Percentiles rank a stretch among this genome's conserved stretches.
Conservation (phyloP, 495 filamentous ascomycete species). For the Penicillium paxilli region DNA sequence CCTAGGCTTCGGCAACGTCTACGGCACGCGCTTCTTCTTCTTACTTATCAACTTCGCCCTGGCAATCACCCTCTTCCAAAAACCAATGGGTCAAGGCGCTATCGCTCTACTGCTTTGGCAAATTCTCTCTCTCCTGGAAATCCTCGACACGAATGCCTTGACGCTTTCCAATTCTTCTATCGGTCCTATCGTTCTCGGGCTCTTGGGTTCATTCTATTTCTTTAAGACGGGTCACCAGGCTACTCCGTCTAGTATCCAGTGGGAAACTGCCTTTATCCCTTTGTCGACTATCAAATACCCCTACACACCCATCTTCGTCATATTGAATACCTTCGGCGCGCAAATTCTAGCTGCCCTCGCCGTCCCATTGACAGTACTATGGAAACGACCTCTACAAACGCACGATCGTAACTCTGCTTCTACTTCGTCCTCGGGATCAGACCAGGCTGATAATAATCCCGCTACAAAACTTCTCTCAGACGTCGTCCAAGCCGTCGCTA, state of each 20-base stretch:
- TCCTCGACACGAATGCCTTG: slow-evolving; percentile 76
- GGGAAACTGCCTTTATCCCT: slow-evolving; percentile 95
- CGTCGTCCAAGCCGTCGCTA: slow-evolving; percentile 66
- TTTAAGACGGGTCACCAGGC: slow-evolving; percentile 99
- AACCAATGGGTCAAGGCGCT: slow-evolving; percentile 90
- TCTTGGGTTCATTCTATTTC: slow-evolving; percentile 88
- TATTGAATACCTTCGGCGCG: slow-evolving; percentile 83
- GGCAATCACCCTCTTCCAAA: slow-evolving; percentile 77
- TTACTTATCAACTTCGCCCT: slow-evolving; percentile 76
- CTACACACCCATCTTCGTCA: slow-evolving; percentile 78
- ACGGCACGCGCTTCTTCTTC: slow-evolving; percentile 88
- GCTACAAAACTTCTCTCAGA: slow-evolving; percentile 57
- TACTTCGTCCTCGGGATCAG: background rate
- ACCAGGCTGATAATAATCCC: slow-evolving; percentile 40
- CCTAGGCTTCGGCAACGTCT: slow-evolving; percentile 86
- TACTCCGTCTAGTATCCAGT: slow-evolving; percentile 83
- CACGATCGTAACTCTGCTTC: slow-evolving; percentile 27
- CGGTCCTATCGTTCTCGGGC: slow-evolving; percentile 78
- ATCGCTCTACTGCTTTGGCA: slow-evolving; percentile 79
- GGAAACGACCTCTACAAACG: slow-evolving; percentile 66
- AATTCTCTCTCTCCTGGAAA: slow-evolving; percentile 83
- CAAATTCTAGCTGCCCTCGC: slow-evolving; percentile 79
- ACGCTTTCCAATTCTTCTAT: slow-evolving; percentile 62
- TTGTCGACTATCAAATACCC: slow-evolving; percentile 82
- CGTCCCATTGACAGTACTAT: slow-evolving; percentile 79